These are phyloP conservation scores for Zymoseptoria crescenta DNA, from an alignment of 2,329 filamentous ascomycete genomes.

Conservation along the genomic window DNA sequence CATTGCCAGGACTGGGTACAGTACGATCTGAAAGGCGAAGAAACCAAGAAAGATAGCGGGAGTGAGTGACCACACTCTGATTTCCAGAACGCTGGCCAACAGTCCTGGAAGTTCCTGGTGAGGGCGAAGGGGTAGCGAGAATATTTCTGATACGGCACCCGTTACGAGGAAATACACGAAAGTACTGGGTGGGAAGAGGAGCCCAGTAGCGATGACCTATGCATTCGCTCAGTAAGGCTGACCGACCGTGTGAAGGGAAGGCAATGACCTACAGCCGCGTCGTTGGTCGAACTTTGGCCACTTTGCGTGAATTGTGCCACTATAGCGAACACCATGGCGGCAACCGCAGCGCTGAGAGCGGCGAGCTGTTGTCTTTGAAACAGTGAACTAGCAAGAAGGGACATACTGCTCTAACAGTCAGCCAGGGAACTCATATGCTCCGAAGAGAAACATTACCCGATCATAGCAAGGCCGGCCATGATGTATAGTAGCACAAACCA, in stretches of 20 bases:
- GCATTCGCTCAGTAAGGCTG: background rate
- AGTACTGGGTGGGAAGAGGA: constrained; percentile 77
- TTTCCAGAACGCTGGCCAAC: constrained; percentile 3
- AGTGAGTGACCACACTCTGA: constrained; percentile 9
- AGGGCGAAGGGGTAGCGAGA: constrained; percentile 9
- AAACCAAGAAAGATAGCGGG: constrained; percentile 61
- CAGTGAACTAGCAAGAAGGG: constrained; percentile 71
- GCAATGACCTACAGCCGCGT: constrained; percentile 35
- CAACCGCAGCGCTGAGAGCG: constrained; percentile 66
- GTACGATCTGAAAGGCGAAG: constrained; percentile 64
- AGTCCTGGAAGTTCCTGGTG: background rate
- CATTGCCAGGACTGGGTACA: constrained; percentile 66
- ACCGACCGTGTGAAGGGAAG: too few relatives aligned
- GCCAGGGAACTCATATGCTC: constrained; percentile 53
- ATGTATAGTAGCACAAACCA: constrained; percentile 55
- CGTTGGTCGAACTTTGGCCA: constrained; percentile 49
- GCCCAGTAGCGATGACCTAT: constrained; percentile 55
- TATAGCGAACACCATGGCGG: constrained; percentile 66
- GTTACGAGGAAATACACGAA: constrained; percentile 73
- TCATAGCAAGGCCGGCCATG: constrained; percentile 62
- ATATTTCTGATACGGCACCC: constrained; percentile 14
- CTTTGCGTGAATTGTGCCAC: constrained; percentile 57
- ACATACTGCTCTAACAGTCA: constrained; percentile 59
- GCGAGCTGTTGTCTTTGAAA: constrained; percentile 80
- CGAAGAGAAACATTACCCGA: constrained; percentile 43